phyloP scores from a whole-genome alignment of 495 filamentous ascomycete genomes.

The Neohortaea acidophila region DNA sequence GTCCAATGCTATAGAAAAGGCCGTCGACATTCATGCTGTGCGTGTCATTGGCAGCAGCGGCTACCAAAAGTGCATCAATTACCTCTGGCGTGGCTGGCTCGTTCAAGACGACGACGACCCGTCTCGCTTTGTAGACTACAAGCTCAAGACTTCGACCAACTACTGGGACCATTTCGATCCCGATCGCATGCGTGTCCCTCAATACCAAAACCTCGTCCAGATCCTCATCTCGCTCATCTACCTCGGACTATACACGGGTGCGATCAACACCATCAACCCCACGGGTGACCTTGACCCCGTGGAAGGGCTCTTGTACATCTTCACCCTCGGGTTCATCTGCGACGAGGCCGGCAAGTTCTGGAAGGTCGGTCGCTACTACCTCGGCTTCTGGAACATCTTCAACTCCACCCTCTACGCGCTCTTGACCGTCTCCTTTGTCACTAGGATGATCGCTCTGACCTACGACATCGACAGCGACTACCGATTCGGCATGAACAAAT shows the following conservation, averaged over 20 bases:
- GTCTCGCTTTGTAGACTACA: slow-evolving; percentile 69
- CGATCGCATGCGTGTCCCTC: slow-evolving; percentile 78
- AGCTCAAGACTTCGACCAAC: slow-evolving; percentile 51
- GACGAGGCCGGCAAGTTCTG: slow-evolving; percentile 79
- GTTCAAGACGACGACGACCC: slow-evolving; percentile 84
- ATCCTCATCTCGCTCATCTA: slow-evolving; percentile 72
- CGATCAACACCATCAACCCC: slow-evolving; percentile 82
- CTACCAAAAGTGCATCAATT: slow-evolving; percentile 88
- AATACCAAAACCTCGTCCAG: slow-evolving; percentile 83
- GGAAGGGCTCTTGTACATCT: slow-evolving; percentile 72
- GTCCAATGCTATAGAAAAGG: slow-evolving; percentile 75
- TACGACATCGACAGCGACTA: slow-evolving; percentile 34
- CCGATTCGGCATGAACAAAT: slow-evolving; percentile 43
- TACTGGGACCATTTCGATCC: slow-evolving; percentile 79
- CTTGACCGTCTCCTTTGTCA: slow-evolving; percentile 57
- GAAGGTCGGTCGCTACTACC: slow-evolving; percentile 77
- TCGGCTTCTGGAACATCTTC: slow-evolving; percentile 93
- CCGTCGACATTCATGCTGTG: slow-evolving; percentile 83
- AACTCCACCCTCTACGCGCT: slow-evolving; percentile 69
- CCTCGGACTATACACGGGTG: slow-evolving; percentile 68
- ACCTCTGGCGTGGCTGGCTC: slow-evolving; percentile 93
- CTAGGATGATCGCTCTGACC: slow-evolving; percentile 60
- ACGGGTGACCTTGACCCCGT: slow-evolving; percentile 67
- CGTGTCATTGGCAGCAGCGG: slow-evolving; percentile 74
- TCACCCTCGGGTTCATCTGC: slow-evolving; percentile 83